Base-by-base conservation (phyloP, 192 early-diverging fungal species). In the Pilobolus umbonatus region DNA sequence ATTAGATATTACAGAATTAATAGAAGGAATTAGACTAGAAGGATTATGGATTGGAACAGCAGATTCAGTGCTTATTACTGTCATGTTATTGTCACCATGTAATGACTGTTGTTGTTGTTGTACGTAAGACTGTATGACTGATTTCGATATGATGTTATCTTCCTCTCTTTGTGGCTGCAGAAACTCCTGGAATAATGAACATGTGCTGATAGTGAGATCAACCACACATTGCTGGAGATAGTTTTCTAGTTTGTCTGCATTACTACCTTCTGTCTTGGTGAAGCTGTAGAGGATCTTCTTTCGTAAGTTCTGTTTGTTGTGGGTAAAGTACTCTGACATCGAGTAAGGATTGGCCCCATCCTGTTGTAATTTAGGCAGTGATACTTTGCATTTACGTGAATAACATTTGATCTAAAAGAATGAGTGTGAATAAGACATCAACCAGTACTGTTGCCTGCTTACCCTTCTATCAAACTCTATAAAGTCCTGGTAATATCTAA, bases 91-190 rank as follows among this genome's bases (percentile, higher is more conserved):
- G 28, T 29, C 15, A 14, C 11, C 19, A 15, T 51, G 49, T 4
- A 31, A 9, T 30, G 28, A 12, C 19, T 51, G 49, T 22, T 17
- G n/a, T 54, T 54, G 48, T 31, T 39, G 38, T 29, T 57, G 24
- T 14, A 55, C 55, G 38, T 17, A 26, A 22, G 29, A 34, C 40
- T 54, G 36, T 24, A 48, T 38, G 15, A 32, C 36, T 31, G 46
- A 26, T 36, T 49, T 38, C 36, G 70, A 32, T 53, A 47, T 19
- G 9, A 46, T 11, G 31, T 60, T 49, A 44, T 80, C 79, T 14
- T 75, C 76, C n/a, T 80, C 79, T 40, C 68, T 62, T 35, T 75
- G 67, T 6, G 71, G 60, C 12, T 67, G 56, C n/a, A 80, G 26
- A 31, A 80, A 80, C 21, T 77, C 75, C 24, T 65, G 60, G 29